Evolutionary conservation across 768 basidiomycete genomes (phyloP), one percentile per base, ranked within the genome.

Genomic region (Pisolithus albus): DNA sequence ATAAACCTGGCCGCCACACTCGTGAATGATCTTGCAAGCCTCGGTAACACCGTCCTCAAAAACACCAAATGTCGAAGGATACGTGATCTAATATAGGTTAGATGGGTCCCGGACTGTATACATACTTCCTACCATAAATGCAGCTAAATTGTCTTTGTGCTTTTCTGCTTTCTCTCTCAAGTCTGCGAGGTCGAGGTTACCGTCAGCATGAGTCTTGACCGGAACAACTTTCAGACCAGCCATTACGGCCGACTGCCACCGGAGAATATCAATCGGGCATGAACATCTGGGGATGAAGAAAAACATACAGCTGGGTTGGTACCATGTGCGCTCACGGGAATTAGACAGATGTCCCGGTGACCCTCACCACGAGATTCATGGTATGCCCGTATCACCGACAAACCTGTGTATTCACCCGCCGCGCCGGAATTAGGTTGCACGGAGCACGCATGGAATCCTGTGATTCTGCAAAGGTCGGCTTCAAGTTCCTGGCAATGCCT

Each of bases 341-440:
- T 95, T 47, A 97, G 70, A 64, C 93, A 98, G 46, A 97, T 80
- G 65, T 98, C 81, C 42, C 96, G 83, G 57, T 94, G 82, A 1
- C 75, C 78, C 61, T 98, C 84, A 30, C 88, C 88, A 19, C 85
- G 83, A 49, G 91, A 88, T 64, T 88, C 86, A 62, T 97, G 92
- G 69, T 93, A 99, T 9, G 94, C 94, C 45, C 86, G 82, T 62
- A 99, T 97, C 54, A 97, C 86, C 47, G 81, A 85, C 19, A 99
- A 79, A n/a, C 96, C 96, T 30, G 96, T 81, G 61, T 94, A 99
- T 72, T 99, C 96, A 24, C 96, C 96, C 54, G 93, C 91, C 16
- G 96, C 96, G 41, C 96, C 96, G 13, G 96, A 98, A 70, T 99
- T 99, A 34, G 96, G 96, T 66, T 99, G 96, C n/a, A 99, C 78